Evolutionary conservation across 2,329 filamentous ascomycete genomes (phyloP).

Genomic region (Aureobasidium sp.): DNA sequence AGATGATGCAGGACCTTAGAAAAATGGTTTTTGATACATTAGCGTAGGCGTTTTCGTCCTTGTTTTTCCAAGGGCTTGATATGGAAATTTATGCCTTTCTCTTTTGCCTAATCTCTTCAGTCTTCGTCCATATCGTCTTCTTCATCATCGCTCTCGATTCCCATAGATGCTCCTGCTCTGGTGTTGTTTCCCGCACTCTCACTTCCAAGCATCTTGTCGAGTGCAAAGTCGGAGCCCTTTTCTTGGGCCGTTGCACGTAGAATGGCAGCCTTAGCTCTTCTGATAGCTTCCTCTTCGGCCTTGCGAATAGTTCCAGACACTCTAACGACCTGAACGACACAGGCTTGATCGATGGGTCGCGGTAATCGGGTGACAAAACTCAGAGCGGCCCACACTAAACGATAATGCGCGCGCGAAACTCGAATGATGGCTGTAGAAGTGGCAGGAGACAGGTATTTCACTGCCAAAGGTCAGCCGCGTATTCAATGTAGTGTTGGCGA

Average conservation of each 20-base stretch:
- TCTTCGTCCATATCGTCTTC: constrained; percentile 35
- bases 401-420: constrained; percentile 72
- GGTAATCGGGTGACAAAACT: constrained; percentile 69
- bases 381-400: constrained; percentile 82
- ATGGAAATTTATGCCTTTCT: not conserved
- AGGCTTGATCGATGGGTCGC: constrained; percentile 50
- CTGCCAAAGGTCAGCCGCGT: constrained; percentile 33
- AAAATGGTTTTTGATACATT: constrained; percentile 7
- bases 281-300: constrained; percentile 81
- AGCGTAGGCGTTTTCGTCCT: constrained; percentile 13
- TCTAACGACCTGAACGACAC: constrained; percentile 74
- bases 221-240: constrained; percentile 21
- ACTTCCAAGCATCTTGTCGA: constrained; percentile 28
- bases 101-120: constrained; percentile 9
- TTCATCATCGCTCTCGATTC: constrained; percentile 39
- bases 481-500: not conserved
- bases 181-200: not conserved
- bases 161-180: constrained; percentile 13
- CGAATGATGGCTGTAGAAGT: constrained; percentile 91
- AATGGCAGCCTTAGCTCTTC: constrained; percentile 64
- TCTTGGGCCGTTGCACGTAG: constrained; percentile 49
- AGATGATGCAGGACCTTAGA: not conserved
- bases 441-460: constrained; percentile 88
- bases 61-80: not conserved
- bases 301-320: constrained; percentile 92